Base-by-base conservation (phyloP, 129 eudicot genomes). In the Artemisia tridentata region DNA sequence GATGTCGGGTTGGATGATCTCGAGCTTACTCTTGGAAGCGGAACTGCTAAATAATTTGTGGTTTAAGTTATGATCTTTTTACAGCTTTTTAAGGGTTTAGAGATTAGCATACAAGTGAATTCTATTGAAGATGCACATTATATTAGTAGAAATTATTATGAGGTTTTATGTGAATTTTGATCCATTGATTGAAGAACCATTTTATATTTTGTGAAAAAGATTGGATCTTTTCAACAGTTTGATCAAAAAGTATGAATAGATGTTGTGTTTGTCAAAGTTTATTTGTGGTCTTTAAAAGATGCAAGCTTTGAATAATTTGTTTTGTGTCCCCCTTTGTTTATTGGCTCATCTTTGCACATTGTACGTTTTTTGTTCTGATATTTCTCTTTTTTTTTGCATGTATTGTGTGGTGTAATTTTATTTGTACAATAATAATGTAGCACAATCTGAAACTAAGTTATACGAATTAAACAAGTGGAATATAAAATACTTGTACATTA, bases 1-100 rank as follows among this genome's bases (percentile, higher is more conserved):
- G 99, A 95, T 59, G 99, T 85, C 69, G 99, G 89, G 48, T 72
- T 95, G 86, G 99, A 95, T 71, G 99, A 95, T 77, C 84, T 95
- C 65, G 99, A 95, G 84, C 99, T 95, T 58, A 92, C 98, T 13
- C 87, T 92, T 77, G 96, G 96, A 75, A 80, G 87, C 71, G 98
- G 96, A 19, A 75, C n/a, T 55, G 21, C 69, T 14, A 70, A 75
- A 68, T 78, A 55, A 78, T 62, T 63, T 75, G 63, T 75, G 75
- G 31, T 29, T 75, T 60, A 29, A 54, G 65, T 54, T 41, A 63
- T 69, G 66, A 5, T 77, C 43, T 61, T 61, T 69, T 63, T 69
- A 58, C 45, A 62, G 67, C 52, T 76, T 41, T 67, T 51, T 15
- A 21, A 55, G 43, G 43, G 58, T 62, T 69, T 69, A 71, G 76